Evolutionary conservation across 495 filamentous ascomycete genomes (phyloP).

Genomic region (Podospora bellae-mahoneyi): DNA sequence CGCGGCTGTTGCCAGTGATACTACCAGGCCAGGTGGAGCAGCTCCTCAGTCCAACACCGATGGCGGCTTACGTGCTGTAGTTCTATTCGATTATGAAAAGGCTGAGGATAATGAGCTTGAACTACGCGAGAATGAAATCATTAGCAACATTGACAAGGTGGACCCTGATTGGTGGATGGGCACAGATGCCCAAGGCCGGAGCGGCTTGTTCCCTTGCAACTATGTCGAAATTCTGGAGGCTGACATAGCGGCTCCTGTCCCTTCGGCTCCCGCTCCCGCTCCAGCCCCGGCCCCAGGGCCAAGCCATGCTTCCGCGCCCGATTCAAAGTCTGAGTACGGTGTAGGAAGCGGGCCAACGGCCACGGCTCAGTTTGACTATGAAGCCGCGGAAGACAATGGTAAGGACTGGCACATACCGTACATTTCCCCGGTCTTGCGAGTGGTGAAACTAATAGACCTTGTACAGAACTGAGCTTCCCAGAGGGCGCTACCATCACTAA

Average conservation of each 20-base stretch:
- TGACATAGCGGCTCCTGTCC: conserved; percentile 31
- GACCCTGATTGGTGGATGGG: conserved; percentile 98
- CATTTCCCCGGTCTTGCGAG: background rate
- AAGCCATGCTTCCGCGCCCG: conserved; percentile 18
- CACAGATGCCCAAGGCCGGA: conserved; percentile 72
- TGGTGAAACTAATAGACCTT: conserved; percentile 22
- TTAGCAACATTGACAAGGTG: conserved; percentile 97
- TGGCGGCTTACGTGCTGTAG: conserved; percentile 65
- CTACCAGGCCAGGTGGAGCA: conserved; percentile 1
- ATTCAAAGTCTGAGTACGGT: conserved; percentile 29
- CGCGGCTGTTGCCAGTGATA: conserved; percentile 27
- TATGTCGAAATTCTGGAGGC: conserved; percentile 85
- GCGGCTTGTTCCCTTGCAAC: conserved; percentile 90
- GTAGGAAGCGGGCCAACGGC: conserved; percentile 58
- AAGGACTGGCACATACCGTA: conserved; percentile 17
- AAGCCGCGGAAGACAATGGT: conserved; percentile 94
- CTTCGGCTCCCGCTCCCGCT: conserved; percentile 28
- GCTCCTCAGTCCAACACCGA: conserved; percentile 24
- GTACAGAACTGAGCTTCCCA: conserved; percentile 75
- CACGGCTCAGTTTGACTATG: conserved; percentile 90
- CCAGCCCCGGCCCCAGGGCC: conserved; percentile 35
- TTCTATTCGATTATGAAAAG: conserved; percentile 95
- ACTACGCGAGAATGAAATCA: conserved; percentile 81
- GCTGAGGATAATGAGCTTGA: conserved; percentile 96
- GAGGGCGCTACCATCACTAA: conserved; percentile 74